These are phyloP conservation scores for Geranium incanum DNA, from an alignment of 441 rosid species.

Conservation along the genomic window DNA sequence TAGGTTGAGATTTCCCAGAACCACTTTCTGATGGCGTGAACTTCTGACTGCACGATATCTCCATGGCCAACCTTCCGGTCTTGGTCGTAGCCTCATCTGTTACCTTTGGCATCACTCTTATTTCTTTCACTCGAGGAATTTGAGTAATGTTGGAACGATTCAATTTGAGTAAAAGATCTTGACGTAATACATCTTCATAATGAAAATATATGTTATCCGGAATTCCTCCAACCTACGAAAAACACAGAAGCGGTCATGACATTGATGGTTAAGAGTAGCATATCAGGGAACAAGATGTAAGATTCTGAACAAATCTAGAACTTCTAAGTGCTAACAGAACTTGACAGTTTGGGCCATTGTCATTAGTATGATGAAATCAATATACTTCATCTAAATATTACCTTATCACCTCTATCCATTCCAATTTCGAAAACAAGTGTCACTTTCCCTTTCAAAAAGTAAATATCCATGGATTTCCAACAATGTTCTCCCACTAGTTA, in stretches of 20 bases:
- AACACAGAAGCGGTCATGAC: background rate
- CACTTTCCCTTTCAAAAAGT: background rate
- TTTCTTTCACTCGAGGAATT: background rate
- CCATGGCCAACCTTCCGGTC: background rate
- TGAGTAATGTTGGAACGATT: background rate
- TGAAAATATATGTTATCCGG: background rate
- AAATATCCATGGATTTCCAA: background rate
- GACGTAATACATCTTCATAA: constrained; percentile 1
- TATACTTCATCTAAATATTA: no score
- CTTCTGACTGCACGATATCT: background rate
- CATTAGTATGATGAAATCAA: no score
- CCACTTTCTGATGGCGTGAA: background rate
- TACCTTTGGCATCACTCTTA: background rate
- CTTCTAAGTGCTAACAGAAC: background rate
- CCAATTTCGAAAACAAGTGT: no score
- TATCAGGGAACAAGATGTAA: background rate
- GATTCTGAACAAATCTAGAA: background rate
- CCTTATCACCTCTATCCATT: no score
- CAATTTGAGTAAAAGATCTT: background rate
- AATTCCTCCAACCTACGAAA: background rate
- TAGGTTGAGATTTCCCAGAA: background rate
- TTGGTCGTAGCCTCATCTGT: background rate
- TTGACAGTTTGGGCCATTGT: background rate
- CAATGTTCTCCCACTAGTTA: background rate
- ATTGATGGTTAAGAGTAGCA: background rate